Evolutionary conservation across 345 rosid species (phyloP).

Genomic region (Murraya paniculata): DNA sequence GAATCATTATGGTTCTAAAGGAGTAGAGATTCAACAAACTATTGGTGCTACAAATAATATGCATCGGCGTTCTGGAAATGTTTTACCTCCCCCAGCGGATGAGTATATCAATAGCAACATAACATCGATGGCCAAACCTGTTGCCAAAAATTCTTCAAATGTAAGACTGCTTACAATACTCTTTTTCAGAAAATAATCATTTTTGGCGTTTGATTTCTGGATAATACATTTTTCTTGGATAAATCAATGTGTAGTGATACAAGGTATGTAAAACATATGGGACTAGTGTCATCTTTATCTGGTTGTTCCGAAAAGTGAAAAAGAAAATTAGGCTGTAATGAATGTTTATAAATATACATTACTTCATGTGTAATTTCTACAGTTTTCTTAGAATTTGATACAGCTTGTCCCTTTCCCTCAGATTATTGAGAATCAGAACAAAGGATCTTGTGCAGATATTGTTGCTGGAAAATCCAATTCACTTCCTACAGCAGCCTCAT

Average conservation of each 20-base stretch:
- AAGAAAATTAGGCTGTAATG: background rate
- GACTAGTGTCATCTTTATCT: background rate
- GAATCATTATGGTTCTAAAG: slow-evolving; percentile 39
- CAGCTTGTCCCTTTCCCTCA: slow-evolving; percentile 23
- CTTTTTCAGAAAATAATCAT: background rate
- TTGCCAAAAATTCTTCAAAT: slow-evolving; percentile 46
- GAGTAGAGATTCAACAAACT: slow-evolving; percentile 79
- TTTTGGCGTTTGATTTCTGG: background rate
- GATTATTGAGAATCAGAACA: slow-evolving; percentile 38
- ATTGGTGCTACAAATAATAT: slow-evolving; percentile 51
- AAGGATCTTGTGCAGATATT: slow-evolving; percentile 59
- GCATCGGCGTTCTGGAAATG: slow-evolving; percentile 61
- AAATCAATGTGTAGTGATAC: background rate
- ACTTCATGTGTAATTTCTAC: background rate
- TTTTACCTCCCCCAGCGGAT: slow-evolving; percentile 74
- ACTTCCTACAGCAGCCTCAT: slow-evolving; percentile 80
- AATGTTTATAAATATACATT: background rate
- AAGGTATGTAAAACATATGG: background rate
- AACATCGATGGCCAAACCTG: slow-evolving; percentile 48
- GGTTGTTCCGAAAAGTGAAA: background rate
- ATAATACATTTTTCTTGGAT: background rate
- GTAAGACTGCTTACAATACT: slow-evolving; percentile 39
- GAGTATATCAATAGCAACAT: slow-evolving; percentile 37
- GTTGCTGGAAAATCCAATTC: slow-evolving; percentile 43
- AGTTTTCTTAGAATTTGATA: background rate